Base-by-base conservation (phyloP, 129 eudicot species). In the Deinandra increscens region DNA sequence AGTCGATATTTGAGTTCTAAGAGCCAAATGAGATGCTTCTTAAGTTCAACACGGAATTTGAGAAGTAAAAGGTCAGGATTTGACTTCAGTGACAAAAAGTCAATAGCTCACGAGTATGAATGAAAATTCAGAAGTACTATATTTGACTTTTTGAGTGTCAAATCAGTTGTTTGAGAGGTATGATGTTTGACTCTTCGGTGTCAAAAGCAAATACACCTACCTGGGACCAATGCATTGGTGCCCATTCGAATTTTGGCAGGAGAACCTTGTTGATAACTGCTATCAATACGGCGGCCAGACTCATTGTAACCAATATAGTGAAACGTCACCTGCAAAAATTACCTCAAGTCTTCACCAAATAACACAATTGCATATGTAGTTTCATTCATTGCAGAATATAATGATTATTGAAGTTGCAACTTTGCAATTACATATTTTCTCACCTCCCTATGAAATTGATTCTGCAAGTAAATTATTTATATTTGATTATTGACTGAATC, bases 181-280 rank as follows among this genome's bases (percentile, higher is more conserved):
- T 9, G 42, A 29, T 19, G 41, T 26, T 34, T 37, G 42, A 62
- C 66, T 73, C 22, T 39, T 4, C 22, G 71, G 64, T 12, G 49
- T 19, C 54, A 48, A 73, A 73, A 26, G 53, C 15, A 72, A 37
- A 60, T 11, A 49, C 38, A 45, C 55, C 49, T 22, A 94, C 99
- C 99, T 76, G 99, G 99, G 59, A 94, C 94, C 72, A 94, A 75
- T 74, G 86, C 99, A 33, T 94, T 94, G 33, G 96, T 94, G 46
- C 99, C 99, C 88, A 94, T 64, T 18, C 99, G 86, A 44, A 94
- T 84, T 77, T 85, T 94, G 59, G 96, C 99, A 55, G 99, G 99
- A 66, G 87, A 4, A 29, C 99, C 99, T 77, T 94, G 97, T 74
- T 85, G 68, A 81, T 94, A 94, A 62, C 97, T 89, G 70, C 99